These are phyloP conservation scores for Aureobasidium musti DNA, from an alignment of 2,329 filamentous ascomycete species.

Conservation along the genomic window DNA sequence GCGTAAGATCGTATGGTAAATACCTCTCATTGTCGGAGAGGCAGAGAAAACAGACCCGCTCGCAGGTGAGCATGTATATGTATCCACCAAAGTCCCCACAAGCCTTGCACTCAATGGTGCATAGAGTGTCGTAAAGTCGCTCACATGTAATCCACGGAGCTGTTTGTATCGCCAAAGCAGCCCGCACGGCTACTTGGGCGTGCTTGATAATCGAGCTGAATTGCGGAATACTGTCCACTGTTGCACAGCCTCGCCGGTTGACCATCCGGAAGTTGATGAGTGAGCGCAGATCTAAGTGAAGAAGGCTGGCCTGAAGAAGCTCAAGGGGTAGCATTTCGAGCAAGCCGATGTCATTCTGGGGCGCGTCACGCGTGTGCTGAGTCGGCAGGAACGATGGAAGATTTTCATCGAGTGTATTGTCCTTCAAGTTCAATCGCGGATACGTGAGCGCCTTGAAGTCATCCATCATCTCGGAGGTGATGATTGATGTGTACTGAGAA, in stretches of 20 bases:
- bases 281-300: conserved; percentile 39
- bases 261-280: conserved; percentile 44
- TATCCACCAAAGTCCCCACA: conserved; percentile 46
- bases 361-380: background rate
- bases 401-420: background rate
- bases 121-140: conserved; percentile 42
- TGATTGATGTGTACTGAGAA: background rate
- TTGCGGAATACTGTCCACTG: conserved; percentile 38
- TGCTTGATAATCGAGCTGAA: background rate
- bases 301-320: background rate
- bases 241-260: conserved; percentile 41
- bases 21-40: conserved; percentile 40
- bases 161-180: conserved; percentile 37
- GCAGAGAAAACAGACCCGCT: conserved; percentile 47
- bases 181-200: background rate
- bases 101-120: conserved; percentile 39
- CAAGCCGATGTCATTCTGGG: background rate
- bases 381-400: background rate
- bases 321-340: background rate
- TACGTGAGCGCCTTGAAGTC: background rate
- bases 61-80: conserved; percentile 46
- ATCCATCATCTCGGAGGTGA: background rate
- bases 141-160: conserved; percentile 37
- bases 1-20: conserved; percentile 36
- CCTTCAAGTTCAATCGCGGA: background rate